Evolutionary conservation across 192 early-diverging fungal genomes (phyloP).

Genomic region (Coemansia asiatica): DNA sequence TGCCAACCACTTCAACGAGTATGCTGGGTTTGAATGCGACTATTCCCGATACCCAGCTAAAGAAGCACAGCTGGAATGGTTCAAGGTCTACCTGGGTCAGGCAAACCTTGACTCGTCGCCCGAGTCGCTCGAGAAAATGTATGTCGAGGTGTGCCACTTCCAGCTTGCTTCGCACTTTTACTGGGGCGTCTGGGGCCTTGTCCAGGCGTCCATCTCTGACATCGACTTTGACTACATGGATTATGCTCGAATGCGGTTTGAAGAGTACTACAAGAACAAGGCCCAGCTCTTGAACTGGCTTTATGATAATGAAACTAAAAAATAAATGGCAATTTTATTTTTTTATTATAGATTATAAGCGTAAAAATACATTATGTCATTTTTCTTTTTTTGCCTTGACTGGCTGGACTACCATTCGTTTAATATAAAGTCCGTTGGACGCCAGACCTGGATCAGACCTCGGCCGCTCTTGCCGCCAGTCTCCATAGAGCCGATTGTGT

Average conservation of each 20-base stretch:
- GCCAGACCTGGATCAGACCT: conserved; percentile 50
- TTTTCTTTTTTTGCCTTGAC: background rate
- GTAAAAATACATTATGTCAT: background rate
- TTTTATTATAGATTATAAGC: background rate
- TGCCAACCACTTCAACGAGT: conserved; percentile 95
- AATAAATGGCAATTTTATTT: background rate
- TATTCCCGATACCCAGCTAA: conserved; percentile 78
- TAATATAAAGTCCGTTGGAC: conserved; percentile 20
- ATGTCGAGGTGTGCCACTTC: conserved; percentile 78
- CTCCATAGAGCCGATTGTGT: conserved; percentile 47
- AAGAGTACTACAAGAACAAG: conserved; percentile 68
- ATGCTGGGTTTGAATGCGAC: conserved; percentile 95
- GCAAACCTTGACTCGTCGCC: conserved; percentile 36
- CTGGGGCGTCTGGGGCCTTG: conserved; percentile 81
- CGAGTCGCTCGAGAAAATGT: conserved; percentile 64
- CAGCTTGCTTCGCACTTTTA: conserved; percentile 89
- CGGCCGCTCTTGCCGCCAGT: conserved; percentile 14
- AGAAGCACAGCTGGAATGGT: conserved; percentile 71
- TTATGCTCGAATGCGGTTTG: conserved; percentile 79
- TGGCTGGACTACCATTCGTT: conserved; percentile 3
- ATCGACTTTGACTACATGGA: conserved; percentile 95
- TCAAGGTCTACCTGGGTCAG: conserved; percentile 67
- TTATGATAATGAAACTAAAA: background rate
- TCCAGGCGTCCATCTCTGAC: conserved; percentile 85
- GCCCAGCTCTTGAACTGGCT: conserved; percentile 20